Percentiles rank a stretch among this genome's conserved stretches.
Evolutionary conservation across 495 filamentous ascomycete genomes (phyloP).

Genomic region (Neurospora tetrasperma): DNA sequence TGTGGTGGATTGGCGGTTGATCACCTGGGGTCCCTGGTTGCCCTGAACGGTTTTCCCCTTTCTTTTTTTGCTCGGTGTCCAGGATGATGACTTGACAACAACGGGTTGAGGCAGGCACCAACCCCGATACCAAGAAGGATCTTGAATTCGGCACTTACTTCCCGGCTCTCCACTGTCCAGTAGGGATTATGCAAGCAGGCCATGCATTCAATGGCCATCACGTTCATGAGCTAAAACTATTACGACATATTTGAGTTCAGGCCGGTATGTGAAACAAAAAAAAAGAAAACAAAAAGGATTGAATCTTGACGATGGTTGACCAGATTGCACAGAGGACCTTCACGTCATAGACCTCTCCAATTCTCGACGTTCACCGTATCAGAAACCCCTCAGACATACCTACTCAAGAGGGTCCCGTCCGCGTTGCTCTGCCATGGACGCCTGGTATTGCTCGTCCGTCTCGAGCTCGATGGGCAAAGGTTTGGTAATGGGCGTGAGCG

Average conservation of each 20-base stretch:
- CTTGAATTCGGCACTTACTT: neutral
- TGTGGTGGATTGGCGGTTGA: neutral
- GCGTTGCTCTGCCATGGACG: constrained; percentile 34
- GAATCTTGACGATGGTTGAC: neutral
- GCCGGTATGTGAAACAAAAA: neutral
- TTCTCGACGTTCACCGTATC: neutral
- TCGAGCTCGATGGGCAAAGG: constrained; percentile 37
- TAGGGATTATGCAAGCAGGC: neutral
- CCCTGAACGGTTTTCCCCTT: neutral
- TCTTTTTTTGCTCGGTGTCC: neutral
- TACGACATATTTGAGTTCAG: neutral
- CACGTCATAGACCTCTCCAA: neutral
- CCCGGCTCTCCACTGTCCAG: too few species aligned
- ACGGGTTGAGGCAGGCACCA: neutral
- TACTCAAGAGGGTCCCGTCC: constrained; percentile 32
- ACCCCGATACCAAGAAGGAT: neutral
- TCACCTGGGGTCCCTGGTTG: neutral
- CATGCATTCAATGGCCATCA: neutral
- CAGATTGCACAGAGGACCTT: neutral
- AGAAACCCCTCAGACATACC: neutral
- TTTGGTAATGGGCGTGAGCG: constrained; percentile 41
- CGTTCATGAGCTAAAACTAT: neutral
- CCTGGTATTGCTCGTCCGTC: constrained; percentile 37
- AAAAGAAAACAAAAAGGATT: neutral
- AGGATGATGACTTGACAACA: neutral